These are phyloP conservation scores for Trichoderma sp. DNA, from an alignment of 2,329 filamentous ascomycete genomes.

Conservation along the genomic window DNA sequence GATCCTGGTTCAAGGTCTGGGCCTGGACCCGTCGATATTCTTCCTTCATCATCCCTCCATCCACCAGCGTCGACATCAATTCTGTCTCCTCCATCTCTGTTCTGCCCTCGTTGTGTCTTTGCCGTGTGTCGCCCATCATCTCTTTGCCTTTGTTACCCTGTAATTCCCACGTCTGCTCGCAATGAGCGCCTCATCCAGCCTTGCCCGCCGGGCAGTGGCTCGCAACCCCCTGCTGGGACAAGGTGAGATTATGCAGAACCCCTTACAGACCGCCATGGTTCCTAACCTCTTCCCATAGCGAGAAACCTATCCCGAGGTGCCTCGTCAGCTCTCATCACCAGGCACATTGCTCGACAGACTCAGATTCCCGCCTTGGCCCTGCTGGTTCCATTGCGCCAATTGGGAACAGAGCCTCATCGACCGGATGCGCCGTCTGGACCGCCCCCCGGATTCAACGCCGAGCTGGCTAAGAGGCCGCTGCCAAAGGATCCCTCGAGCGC, in stretches of 20 bases:
- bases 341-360: constrained; percentile 45
- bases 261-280: constrained; percentile 7
- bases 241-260: constrained; percentile 36
- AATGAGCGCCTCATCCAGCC: constrained; percentile 56
- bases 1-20: constrained; percentile 4
- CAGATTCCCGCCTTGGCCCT: constrained; percentile 53
- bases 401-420: constrained; percentile 59
- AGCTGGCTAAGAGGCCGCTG: constrained; percentile 82
- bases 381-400: constrained; percentile 53
- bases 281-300: constrained; percentile 32
- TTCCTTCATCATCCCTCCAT: constrained; percentile 16
- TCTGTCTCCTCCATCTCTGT: neutral
- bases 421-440: constrained; percentile 58
- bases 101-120: neutral
- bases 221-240: constrained; percentile 51
- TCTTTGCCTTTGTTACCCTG: neutral
- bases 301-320: constrained; percentile 47
- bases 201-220: constrained; percentile 53
- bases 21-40: constrained; percentile 12
- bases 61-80: constrained; percentile 2
- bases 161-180: constrained; percentile 11
- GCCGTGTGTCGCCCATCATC: neutral
- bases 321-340: constrained; percentile 45
- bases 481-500: constrained; percentile 49
- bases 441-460: constrained; percentile 87